phyloP scores from a whole-genome alignment of 495 filamentous ascomycete species.

The Aspergillus heteromorphus region DNA sequence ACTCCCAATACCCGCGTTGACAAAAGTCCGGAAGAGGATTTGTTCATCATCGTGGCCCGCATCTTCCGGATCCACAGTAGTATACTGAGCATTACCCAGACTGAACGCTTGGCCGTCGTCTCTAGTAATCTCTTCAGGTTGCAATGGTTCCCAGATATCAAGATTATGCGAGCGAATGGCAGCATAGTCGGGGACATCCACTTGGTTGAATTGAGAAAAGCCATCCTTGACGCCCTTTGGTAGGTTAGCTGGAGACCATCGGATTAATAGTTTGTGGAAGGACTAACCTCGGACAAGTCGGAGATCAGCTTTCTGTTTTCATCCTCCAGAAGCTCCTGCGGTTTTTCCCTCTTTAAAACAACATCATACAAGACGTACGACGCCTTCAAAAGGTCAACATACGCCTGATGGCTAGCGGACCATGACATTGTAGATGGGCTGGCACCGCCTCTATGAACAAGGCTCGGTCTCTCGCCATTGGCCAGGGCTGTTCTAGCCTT shows the following conservation, averaged over 20 bases:
- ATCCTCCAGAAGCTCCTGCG: slow-evolving; percentile 22
- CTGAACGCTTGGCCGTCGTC: slow-evolving; percentile 15
- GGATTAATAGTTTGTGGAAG: neutral
- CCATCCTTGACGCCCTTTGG: slow-evolving; percentile 32
- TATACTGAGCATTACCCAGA: slow-evolving; percentile 29
- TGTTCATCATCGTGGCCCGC: slow-evolving; percentile 36
- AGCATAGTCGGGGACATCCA: slow-evolving; percentile 26
- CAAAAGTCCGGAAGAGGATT: slow-evolving; percentile 37
- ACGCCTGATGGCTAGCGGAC: slow-evolving; percentile 27
- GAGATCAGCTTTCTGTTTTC: slow-evolving; percentile 38
- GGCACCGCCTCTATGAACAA: slow-evolving; percentile 20
- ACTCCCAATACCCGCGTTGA: slow-evolving; percentile 36
- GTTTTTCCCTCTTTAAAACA: slow-evolving; percentile 24
- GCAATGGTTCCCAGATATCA: slow-evolving; percentile 35
- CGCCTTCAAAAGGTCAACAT: slow-evolving; percentile 39
- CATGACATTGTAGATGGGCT: slow-evolving; percentile 22
- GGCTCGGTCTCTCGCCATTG: slow-evolving; percentile 23
- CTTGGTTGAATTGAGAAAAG: slow-evolving; percentile 25
- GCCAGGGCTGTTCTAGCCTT: slow-evolving; percentile 23
- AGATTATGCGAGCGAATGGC: slow-evolving; percentile 23
- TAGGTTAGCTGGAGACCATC: neutral
- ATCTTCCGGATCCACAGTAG: slow-evolving; percentile 35
- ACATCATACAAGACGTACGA: slow-evolving; percentile 40
- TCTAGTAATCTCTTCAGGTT: slow-evolving; percentile 27
- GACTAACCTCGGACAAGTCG: slow-evolving; percentile 33